Conservation (phyloP, 768 basidiomycete species). For the Mrakia frigida region DNA sequence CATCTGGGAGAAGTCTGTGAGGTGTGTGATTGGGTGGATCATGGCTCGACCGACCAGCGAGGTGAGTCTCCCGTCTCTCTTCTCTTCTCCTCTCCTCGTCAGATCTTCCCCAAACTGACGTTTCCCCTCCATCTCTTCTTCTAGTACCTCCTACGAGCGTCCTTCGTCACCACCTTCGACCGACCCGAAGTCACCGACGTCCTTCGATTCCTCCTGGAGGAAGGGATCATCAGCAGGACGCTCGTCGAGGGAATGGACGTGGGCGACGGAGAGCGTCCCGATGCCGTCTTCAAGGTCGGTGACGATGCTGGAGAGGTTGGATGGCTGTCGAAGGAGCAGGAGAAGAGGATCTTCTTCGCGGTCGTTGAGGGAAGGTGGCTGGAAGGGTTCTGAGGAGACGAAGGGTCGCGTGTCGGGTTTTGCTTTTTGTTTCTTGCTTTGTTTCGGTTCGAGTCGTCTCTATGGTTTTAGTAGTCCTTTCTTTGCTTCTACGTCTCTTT, state of each 20-base stretch:
- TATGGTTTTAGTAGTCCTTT: too few species aligned
- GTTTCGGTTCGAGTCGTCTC: too few species aligned
- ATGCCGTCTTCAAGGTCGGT: not conserved
- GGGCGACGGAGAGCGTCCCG: not conserved
- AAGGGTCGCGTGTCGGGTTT: not conserved
- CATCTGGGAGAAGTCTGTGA: conserved; percentile 9
- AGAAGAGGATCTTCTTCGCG: conserved; percentile 15
- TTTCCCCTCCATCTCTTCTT: not conserved
- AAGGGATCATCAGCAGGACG: not conserved
- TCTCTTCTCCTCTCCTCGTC: not conserved
- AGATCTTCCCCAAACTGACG: not conserved
- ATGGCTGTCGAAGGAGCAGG: conserved; percentile 16
- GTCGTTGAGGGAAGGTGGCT: conserved; percentile 21
- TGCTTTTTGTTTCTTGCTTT: not conserved
- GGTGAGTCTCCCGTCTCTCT: not conserved
- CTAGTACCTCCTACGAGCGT: conserved; percentile 11
- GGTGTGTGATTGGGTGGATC: conserved; percentile 22
- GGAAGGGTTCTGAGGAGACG: not conserved
- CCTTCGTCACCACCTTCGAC: conserved; percentile 17
- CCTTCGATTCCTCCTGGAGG: not conserved
- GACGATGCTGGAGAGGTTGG: conserved; percentile 12
- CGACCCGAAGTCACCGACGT: conserved; percentile 27
- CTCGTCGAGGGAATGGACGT: not conserved
- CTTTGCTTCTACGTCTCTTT: too few species aligned
- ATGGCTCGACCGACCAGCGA: conserved; percentile 22